phyloP scores from a whole-genome alignment of 192 early-diverging fungal genomes.

The Dispira simplex region DNA sequence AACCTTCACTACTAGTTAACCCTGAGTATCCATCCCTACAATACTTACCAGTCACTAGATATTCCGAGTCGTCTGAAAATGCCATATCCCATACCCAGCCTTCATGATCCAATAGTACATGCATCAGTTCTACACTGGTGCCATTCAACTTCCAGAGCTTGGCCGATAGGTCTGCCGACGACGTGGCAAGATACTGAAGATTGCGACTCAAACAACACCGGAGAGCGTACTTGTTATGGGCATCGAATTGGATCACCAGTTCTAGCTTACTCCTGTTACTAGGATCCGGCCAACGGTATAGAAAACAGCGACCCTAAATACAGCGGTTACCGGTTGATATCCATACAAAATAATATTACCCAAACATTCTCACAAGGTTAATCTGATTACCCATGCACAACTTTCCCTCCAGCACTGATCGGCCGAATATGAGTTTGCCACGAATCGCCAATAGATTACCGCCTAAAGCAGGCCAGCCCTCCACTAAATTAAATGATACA shows the following conservation, averaged over 20 bases:
- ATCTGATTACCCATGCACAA: no score
- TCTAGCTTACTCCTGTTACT: constrained; percentile 41
- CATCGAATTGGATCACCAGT: constrained; percentile 48
- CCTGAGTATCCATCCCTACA: no score
- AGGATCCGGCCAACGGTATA: constrained; percentile 52
- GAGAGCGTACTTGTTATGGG: constrained; percentile 72
- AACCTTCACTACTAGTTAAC: no score
- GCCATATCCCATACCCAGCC: constrained; percentile 90
- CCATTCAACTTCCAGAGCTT: constrained; percentile 63
- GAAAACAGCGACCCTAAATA: constrained; percentile 32
- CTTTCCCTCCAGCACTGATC: no score
- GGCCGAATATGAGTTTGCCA: no score
- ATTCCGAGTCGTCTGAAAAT: constrained; percentile 83
- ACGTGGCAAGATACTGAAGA: constrained; percentile 68
- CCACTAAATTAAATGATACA: no score
- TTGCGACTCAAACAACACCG: constrained; percentile 72
- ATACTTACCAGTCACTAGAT: constrained; percentile 49
- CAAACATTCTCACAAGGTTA: no score
- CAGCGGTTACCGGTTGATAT: no score
- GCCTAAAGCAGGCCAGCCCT: no score
- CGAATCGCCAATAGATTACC: no score
- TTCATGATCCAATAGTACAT: constrained; percentile 66
- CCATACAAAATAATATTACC: no score
- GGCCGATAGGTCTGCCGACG: constrained; percentile 75
- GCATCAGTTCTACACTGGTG: constrained; percentile 43